phyloP scores from a whole-genome alignment of 1,139 yeast species.

The Candida sanyaensis region DNA sequence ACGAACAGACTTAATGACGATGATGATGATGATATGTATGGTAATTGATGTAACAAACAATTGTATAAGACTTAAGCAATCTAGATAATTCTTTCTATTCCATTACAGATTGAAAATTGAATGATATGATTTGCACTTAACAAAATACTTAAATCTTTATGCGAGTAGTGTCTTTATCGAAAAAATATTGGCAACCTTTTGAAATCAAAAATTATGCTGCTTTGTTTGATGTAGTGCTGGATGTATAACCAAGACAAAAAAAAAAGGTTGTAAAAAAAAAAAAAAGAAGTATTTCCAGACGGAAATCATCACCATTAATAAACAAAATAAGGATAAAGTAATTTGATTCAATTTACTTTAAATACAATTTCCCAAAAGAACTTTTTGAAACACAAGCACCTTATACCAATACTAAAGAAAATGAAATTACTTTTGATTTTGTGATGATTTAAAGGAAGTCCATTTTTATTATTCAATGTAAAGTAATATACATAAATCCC shows the following conservation, averaged over 20 bases:
- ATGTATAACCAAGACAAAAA: neutral
- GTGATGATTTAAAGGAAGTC: neutral
- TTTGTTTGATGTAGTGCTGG: neutral
- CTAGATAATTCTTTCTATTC: too few relatives aligned
- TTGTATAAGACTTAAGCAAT: too few relatives aligned
- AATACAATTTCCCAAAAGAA: neutral
- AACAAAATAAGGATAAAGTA: neutral
- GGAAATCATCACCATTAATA: neutral
- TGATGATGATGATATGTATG: too few relatives aligned
- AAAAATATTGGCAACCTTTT: too few relatives aligned
- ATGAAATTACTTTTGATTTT: neutral
- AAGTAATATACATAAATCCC: neutral
- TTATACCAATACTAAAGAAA: neutral
- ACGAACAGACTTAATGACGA: too few relatives aligned
- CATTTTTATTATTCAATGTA: neutral
- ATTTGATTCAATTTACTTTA: neutral
- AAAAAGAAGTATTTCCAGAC: neutral
- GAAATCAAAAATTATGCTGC: too few relatives aligned
- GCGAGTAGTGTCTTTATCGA: too few relatives aligned
- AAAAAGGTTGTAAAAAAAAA: neutral
- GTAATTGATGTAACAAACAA: too few relatives aligned
- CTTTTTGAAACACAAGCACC: neutral
- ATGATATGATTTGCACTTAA: too few relatives aligned
- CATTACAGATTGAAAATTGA: too few relatives aligned
- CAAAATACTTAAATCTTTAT: too few relatives aligned